phyloP scores from a whole-genome alignment of 805 yeast species.

The Scheffersomyces spartinae region DNA sequence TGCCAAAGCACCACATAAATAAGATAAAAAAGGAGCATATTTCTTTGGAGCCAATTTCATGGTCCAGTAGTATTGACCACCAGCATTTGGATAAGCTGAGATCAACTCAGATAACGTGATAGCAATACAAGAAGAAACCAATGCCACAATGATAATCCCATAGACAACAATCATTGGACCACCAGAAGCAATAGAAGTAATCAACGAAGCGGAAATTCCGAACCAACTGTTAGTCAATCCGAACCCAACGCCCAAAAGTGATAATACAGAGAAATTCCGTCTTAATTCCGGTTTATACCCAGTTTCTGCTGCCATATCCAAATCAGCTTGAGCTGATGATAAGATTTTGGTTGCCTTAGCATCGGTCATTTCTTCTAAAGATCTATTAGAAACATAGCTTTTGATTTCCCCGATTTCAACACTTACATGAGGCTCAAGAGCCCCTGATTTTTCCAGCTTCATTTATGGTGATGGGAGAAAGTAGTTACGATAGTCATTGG shows the following conservation, averaged over 20 bases:
- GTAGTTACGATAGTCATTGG: too few relatives aligned
- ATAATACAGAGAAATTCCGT: conserved; percentile 30
- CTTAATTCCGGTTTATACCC: conserved; percentile 16
- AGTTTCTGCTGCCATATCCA: conserved; percentile 10
- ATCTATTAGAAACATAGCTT: too few relatives aligned
- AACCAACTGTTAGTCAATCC: conserved; percentile 54
- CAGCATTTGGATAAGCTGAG: conserved; percentile 43
- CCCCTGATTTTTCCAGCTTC: too few relatives aligned
- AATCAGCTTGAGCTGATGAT: too few relatives aligned
- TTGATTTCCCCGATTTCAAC: too few relatives aligned
- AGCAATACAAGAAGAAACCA: conserved; percentile 36
- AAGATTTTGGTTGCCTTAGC: too few relatives aligned
- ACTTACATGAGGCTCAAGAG: too few relatives aligned
- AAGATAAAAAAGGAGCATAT: conserved; percentile 38
- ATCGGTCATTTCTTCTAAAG: too few relatives aligned
- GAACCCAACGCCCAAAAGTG: conserved; percentile 47
- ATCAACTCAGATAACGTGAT: conserved; percentile 42
- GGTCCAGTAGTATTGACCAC: conserved; percentile 53
- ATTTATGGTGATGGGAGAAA: too few relatives aligned
- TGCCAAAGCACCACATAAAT: conserved; percentile 50
- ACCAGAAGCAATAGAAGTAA: conserved; percentile 44
- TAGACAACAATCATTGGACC: conserved; percentile 48
- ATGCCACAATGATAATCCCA: conserved; percentile 42
- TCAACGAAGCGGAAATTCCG: conserved; percentile 45
- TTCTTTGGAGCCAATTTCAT: conserved; percentile 40